These are phyloP conservation scores for Mycena amicta DNA, from an alignment of 768 basidiomycete species.

Conservation along the genomic window DNA sequence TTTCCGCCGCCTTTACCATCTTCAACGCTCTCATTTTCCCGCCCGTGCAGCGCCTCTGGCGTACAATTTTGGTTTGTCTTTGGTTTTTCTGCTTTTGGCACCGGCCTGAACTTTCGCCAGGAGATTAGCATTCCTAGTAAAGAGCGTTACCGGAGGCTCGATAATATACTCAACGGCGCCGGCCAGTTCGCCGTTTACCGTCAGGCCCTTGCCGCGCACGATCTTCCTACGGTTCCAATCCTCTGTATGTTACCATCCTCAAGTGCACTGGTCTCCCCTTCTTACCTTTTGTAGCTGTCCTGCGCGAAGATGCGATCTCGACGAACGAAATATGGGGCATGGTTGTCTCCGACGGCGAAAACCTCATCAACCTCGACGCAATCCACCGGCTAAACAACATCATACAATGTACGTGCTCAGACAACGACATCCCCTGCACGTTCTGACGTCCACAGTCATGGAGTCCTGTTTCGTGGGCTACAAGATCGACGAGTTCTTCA, in stretches of 20 bases:
- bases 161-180: slow-evolving; percentile 31
- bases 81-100: too few relatives aligned
- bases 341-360: slow-evolving; percentile 13
- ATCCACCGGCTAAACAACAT: slow-evolving; percentile 43
- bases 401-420: slow-evolving; percentile 37
- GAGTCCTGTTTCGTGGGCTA: slow-evolving; percentile 50
- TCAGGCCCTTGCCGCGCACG: slow-evolving; percentile 25
- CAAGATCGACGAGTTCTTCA: slow-evolving; percentile 34
- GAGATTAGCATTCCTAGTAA: slow-evolving; percentile 28
- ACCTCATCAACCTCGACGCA: slow-evolving; percentile 40
- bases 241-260: slow-evolving; percentile 26
- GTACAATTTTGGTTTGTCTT: slow-evolving; percentile 40
- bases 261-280: too few relatives aligned
- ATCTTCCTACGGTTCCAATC: slow-evolving; percentile 36
- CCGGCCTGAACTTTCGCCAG: too few relatives aligned
- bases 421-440: neutral
- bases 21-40: slow-evolving; percentile 43
- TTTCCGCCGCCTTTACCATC: slow-evolving; percentile 44
- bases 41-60: slow-evolving; percentile 38
- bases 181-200: slow-evolving; percentile 33
- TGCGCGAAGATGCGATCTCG: slow-evolving; percentile 33
- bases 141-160: slow-evolving; percentile 31
- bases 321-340: slow-evolving; percentile 26
- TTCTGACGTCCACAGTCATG: slow-evolving; percentile 37
- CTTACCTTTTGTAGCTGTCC: slow-evolving; percentile 28